Evolutionary conservation across 176 grass and related monocot genomes (phyloP), one percentile per base, ranked within the genome.

Genomic region (Carex myosuroides): DNA sequence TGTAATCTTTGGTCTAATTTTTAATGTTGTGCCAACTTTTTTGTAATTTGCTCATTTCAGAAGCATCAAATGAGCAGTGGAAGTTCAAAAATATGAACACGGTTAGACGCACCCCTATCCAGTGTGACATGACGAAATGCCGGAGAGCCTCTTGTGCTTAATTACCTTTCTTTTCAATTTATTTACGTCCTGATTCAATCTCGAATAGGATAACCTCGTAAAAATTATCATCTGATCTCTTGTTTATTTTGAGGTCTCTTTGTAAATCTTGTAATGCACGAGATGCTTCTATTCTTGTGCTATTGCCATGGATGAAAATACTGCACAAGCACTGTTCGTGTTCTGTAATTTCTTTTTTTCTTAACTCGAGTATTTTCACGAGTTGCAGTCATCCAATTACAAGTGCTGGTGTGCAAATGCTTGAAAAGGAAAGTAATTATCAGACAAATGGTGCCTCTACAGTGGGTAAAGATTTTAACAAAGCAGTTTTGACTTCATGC

Each of bases 81-180:
- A 78, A 86, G 33, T 79, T 79, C 12, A 72, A 86, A 55, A 76
- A 86, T 68, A 61, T 60, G 14, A 65, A 46, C 60, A 67, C 26
- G 33, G 46, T 80, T 35, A 79, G 42, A 6, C 56, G 37, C 30
- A n/a, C 18, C 21, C 60, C 84, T 79, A 13, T 62, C 1, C 70
- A 64, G 2, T 17, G 21, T 79, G 84, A 79, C 22, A 29, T 37
- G 12, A 37, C 22, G 2, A 86, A 80, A 80, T 67, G n/a, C 41
- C 59, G 84, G 18, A 86, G 84, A 64, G 60, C 72, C n/a, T 86
- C 84, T 54, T 54, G 41, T 69, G 62, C 62, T 83, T 83, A 68
- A 65, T 83, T 78, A 78, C 14, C 30, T 83, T 30, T 14, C 6
- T 50, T 55, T 83, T 66, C 16, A 53, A 54, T 14, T 54, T 83